Conservation (phyloP, 2,329 filamentous ascomycete species). For the Verticillium tricorpus region DNA sequence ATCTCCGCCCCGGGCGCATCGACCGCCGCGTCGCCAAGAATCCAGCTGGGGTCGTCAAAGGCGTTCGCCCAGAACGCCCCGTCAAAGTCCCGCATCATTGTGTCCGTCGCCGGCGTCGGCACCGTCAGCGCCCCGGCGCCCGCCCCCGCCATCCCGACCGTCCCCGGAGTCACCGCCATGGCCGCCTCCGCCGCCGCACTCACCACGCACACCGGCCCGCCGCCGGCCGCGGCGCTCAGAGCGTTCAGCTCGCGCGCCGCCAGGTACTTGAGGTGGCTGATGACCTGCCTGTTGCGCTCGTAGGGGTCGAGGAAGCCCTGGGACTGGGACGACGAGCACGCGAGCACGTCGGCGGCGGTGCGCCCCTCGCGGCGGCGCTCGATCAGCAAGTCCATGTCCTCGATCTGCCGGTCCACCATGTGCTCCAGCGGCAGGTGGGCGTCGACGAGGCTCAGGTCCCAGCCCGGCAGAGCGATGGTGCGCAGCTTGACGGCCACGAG, state of each 20-base stretch:
- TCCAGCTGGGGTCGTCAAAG: conserved; percentile 7
- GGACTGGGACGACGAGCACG: background rate
- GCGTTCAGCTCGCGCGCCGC: conserved; percentile 9
- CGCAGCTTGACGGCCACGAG: conserved; percentile 43
- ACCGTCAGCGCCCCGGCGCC: background rate
- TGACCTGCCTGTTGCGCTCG: conserved; percentile 8
- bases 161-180: background rate
- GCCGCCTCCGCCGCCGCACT: background rate
- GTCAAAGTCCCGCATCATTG: conserved; percentile 20
- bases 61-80: conserved; percentile 13
- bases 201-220: background rate
- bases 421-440: conserved; percentile 28
- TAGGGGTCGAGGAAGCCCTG: conserved; percentile 9
- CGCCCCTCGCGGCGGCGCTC: conserved; percentile 13
- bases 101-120: background rate
- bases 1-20: background rate
- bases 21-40: background rate
- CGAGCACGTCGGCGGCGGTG: conserved; percentile 5
- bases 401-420: conserved; percentile 23
- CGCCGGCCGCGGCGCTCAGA: background rate
- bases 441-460: conserved; percentile 34
- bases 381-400: conserved; percentile 22
- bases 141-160: background rate
- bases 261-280: conserved; percentile 6
- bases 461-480: conserved; percentile 39